Base-by-base conservation (phyloP, 177 flowering plant species). In the Tripterygium wilfordii region DNA sequence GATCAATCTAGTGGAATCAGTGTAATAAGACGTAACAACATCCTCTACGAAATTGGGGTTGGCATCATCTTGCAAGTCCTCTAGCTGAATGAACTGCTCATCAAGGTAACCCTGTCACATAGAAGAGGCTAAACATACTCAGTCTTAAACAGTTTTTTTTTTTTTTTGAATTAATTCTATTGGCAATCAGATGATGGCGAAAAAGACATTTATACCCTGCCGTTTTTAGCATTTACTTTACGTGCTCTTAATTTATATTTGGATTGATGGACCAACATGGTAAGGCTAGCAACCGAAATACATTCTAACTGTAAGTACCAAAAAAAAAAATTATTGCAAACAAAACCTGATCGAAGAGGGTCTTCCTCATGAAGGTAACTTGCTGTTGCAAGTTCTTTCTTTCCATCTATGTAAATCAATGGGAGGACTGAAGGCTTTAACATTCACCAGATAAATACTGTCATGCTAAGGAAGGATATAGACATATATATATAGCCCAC, bases 31-130 rank as follows among this genome's bases (percentile, higher is more conserved):
- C 16, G 81, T 70, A 2, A 68, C 90, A 40, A 82, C 53, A 70
- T 88, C 96, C 69, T 88, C 92, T 0, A 82, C 92, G 39, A 84
- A 88, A 47, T 80, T 65, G 0, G 96, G 96, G 64, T 78, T 84
- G 1, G 62, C 69, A 10, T 69, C 78, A 51, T 88, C 96, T 44
- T 80, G 80, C 61, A 88, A 51, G 26, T 84, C 90, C 62, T 88
- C 96, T 45, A 88, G 59, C 62, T 82, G 81, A 54, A 70, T 22
- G 26, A 84, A 82, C 46, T 87, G 92, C 15, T 84, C 85, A 40
- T 87, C 96, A 9, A 87, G 72, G 62, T 42, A 82, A 1, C 85
- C 89, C 96, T 87, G 76, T 54, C 61, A 51, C 7, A 28, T 17
- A 9, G 18, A 4, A 17, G 5, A 18, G 22, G 8, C 4, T 22